Evolutionary conservation across 192 early-diverging fungal genomes (phyloP).

Genomic region (Mycoemilia scoparia): DNA sequence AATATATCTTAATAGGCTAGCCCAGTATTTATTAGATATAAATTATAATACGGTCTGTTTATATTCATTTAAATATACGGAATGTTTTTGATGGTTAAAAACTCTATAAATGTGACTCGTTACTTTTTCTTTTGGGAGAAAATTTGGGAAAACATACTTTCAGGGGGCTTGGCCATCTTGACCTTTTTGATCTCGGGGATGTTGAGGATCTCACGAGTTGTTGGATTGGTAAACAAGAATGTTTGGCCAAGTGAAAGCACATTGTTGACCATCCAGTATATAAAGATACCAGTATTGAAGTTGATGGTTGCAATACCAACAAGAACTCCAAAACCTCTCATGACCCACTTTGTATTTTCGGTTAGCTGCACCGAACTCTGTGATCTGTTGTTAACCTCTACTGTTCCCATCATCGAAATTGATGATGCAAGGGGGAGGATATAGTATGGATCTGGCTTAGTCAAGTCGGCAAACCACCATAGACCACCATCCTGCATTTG

Average conservation of each 20-base stretch:
- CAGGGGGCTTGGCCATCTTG: too few relatives aligned
- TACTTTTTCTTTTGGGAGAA: too few relatives aligned
- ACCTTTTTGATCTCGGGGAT: constrained; percentile 33
- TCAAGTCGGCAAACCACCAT: constrained; percentile 74
- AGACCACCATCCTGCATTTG: constrained; percentile 60
- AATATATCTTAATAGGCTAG: too few relatives aligned
- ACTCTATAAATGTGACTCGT: too few relatives aligned
- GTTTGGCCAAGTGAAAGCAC: constrained; percentile 51
- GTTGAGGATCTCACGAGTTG: constrained; percentile 33
- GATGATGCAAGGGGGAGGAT: constrained; percentile 62
- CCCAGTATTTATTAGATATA: too few relatives aligned
- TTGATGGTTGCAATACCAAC: constrained; percentile 29
- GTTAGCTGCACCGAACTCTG: constrained; percentile 7
- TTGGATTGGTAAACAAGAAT: constrained; percentile 35
- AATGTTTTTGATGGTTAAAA: too few relatives aligned
- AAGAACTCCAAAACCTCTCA: constrained; percentile 24
- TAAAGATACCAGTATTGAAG: constrained; percentile 46
- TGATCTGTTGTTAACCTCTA: constrained; percentile 36
- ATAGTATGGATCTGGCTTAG: constrained; percentile 58
- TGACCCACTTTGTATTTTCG: constrained; percentile 18
- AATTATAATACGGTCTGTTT: too few relatives aligned
- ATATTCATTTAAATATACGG: too few relatives aligned
- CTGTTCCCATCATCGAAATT: constrained; percentile 45
- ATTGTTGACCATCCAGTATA: constrained; percentile 75
- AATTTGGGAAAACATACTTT: too few relatives aligned